Conservation (phyloP, 2,329 filamentous ascomycete species). For the Colletotrichum tamarilloi region DNA sequence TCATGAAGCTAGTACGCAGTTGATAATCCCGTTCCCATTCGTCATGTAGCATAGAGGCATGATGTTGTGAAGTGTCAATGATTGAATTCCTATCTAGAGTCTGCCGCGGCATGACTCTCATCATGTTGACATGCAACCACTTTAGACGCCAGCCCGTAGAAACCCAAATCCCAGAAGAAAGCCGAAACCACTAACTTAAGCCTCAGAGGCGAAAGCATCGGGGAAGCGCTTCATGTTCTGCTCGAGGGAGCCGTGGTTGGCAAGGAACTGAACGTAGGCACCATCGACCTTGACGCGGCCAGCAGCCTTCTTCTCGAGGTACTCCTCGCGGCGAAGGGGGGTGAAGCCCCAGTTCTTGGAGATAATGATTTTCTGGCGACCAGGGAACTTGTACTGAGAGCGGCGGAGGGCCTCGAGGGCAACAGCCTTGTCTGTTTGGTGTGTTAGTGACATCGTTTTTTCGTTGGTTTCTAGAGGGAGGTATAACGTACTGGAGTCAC, state of each 20-base stretch:
- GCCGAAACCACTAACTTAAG: conserved; percentile 50
- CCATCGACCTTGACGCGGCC: conserved; percentile 96
- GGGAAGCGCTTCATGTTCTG: conserved; percentile 96
- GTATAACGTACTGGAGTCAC: conserved; percentile 81
- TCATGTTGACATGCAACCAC: conserved; percentile 52
- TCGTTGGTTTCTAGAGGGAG: background rate
- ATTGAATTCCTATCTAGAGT: conserved; percentile 39
- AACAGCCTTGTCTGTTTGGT: conserved; percentile 78
- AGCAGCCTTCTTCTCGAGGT: conserved; percentile 92
- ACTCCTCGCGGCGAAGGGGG: conserved; percentile 96
- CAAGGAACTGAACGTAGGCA: conserved; percentile 99
- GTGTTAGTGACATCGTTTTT: conserved; percentile 41
- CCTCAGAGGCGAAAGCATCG: conserved; percentile 79
- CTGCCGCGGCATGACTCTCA: conserved; percentile 36
- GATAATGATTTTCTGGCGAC: conserved; percentile 99
- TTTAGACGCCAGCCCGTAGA: conserved; percentile 54
- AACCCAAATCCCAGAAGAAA: conserved; percentile 50
- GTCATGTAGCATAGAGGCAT: background rate
- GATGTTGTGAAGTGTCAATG: conserved; percentile 36
- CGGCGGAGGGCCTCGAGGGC: conserved; percentile 99
- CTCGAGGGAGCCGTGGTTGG: conserved; percentile 88
- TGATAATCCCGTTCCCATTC: conserved; percentile 1
- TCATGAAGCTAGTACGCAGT: background rate
- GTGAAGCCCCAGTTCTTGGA: conserved; percentile 99
- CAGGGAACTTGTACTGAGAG: conserved; percentile 99